A percentile compares a stretch with the other conserved stretches of the same genome.
phyloP scores from a whole-genome alignment of 2,329 filamentous ascomycete genomes.

The Pezicula carpinea region DNA sequence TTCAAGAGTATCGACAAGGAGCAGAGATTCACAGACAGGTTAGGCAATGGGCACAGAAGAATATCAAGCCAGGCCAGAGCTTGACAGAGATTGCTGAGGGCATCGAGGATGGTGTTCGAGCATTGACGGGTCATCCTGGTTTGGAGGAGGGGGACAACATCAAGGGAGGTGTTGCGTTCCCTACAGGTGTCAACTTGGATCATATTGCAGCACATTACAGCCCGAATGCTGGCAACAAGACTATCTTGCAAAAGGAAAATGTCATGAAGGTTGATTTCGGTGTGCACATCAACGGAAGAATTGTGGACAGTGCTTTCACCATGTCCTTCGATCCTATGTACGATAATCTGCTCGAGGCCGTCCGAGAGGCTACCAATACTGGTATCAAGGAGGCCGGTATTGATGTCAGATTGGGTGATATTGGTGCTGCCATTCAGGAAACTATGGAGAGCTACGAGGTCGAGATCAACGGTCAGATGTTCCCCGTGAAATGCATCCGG shows the following conservation, averaged over 20 bases:
- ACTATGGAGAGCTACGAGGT: conserved; percentile 59
- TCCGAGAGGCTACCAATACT: conserved; percentile 65
- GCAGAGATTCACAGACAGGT: conserved; percentile 90
- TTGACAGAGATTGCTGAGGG: conserved; percentile 79
- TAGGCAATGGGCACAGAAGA: conserved; percentile 75
- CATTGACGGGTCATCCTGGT: conserved; percentile 71
- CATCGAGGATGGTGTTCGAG: conserved; percentile 80
- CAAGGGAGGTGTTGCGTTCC: conserved; percentile 80
- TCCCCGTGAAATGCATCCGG: conserved; percentile 50
- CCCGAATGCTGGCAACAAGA: conserved; percentile 82
- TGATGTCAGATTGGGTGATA: conserved; percentile 74
- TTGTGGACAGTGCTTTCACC: conserved; percentile 69
- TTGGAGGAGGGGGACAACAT: conserved; percentile 74
- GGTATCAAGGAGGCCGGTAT: conserved; percentile 89
- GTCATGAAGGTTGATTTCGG: conserved; percentile 74
- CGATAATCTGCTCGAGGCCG: conserved; percentile 61
- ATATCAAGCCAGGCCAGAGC: conserved; percentile 74
- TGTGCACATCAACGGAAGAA: conserved; percentile 65
- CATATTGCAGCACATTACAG: conserved; percentile 84
- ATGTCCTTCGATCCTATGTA: conserved; percentile 64
- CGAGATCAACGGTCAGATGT: conserved; percentile 45
- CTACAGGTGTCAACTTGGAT: conserved; percentile 78
- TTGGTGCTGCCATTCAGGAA: conserved; percentile 55
- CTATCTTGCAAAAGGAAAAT: conserved; percentile 58
- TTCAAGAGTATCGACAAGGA: conserved; percentile 75